Conservation (phyloP, 2,329 filamentous ascomycete species). For the Penicillium expansum region DNA sequence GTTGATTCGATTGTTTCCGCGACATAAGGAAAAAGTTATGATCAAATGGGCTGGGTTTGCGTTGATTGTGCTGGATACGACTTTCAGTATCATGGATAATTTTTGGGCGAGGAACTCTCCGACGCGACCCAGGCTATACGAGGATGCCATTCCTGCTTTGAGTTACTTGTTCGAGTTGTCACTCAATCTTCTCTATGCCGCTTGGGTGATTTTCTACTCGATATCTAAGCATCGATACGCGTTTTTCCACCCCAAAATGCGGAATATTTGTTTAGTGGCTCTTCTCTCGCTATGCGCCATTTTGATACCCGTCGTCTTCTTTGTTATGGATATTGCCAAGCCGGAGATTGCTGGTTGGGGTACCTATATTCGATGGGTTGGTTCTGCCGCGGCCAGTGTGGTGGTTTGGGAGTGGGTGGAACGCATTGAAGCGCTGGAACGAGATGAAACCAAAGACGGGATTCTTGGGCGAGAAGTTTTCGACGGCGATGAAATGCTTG, state of each 20-base stretch:
- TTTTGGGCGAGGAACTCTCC: constrained; percentile 58
- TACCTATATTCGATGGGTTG: constrained; percentile 95
- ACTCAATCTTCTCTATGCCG: constrained; percentile 81
- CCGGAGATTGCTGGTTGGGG: constrained; percentile 87
- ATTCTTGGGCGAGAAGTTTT: constrained; percentile 89
- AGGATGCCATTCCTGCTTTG: constrained; percentile 84
- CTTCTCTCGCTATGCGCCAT: constrained; percentile 76
- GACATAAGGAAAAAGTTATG: constrained; percentile 94
- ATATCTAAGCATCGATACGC: constrained; percentile 89
- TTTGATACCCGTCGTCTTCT: constrained; percentile 86
- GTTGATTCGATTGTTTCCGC: constrained; percentile 88
- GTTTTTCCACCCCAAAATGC: constrained; percentile 87
- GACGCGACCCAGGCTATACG: constrained; percentile 68
- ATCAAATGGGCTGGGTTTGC: constrained; percentile 99
- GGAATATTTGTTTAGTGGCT: constrained; percentile 80
- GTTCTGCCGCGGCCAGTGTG: constrained; percentile 88
- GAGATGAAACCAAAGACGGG: constrained; percentile 90
- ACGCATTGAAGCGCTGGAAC: constrained; percentile 84
- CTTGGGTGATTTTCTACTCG: constrained; percentile 91
- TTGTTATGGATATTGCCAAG: constrained; percentile 84
- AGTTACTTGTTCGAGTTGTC: constrained; percentile 88
- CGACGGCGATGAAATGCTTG: constrained; percentile 89
- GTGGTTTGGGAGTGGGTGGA: constrained; percentile 99
- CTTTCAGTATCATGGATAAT: constrained; percentile 88
- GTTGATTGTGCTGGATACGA: constrained; percentile 83